phyloP scores from a whole-genome alignment of 1,139 yeast species.

The Nakaseomyces kungkrabaensis region DNA sequence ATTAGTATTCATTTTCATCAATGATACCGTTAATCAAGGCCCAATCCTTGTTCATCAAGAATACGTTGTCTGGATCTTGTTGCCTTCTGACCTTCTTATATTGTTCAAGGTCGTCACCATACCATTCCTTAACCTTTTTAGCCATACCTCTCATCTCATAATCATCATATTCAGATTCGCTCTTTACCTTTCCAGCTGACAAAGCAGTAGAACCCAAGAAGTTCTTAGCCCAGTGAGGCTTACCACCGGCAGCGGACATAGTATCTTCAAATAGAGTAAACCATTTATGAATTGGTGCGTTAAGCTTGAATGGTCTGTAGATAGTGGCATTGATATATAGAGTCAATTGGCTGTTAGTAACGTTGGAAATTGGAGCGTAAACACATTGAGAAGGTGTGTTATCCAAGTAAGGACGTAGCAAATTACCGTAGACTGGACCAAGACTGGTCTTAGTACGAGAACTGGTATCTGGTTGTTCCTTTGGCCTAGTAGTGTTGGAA shows the following conservation, averaged over 20 bases:
- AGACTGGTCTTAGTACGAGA: slow-evolving; percentile 38
- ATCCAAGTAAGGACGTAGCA: slow-evolving; percentile 70
- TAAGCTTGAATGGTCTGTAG: slow-evolving; percentile 80
- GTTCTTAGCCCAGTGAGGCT: slow-evolving; percentile 99
- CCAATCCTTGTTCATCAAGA: slow-evolving; percentile 73
- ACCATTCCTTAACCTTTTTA: slow-evolving; percentile 64
- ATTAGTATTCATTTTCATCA: slow-evolving; percentile 6
- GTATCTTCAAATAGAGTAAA: slow-evolving; percentile 72
- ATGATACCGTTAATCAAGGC: slow-evolving; percentile 68
- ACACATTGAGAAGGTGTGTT: slow-evolving; percentile 55
- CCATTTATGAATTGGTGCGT: slow-evolving; percentile 74
- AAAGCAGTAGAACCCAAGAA: slow-evolving; percentile 56
- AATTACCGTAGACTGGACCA: slow-evolving; percentile 83
- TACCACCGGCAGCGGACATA: slow-evolving; percentile 71
- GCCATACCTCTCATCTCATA: slow-evolving; percentile 78
- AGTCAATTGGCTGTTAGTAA: slow-evolving; percentile 72
- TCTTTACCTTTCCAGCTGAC: slow-evolving; percentile 27
- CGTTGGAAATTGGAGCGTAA: slow-evolving; percentile 42
- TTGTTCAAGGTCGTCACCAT: slow-evolving; percentile 54
- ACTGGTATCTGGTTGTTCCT: slow-evolving; percentile 32
- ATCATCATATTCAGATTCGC: slow-evolving; percentile 37
- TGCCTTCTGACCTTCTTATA: slow-evolving; percentile 54
- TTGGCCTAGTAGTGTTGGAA: slow-evolving; percentile 63
- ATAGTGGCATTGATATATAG: slow-evolving; percentile 87
- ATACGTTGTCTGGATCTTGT: slow-evolving; percentile 75